Conservation (phyloP, 805 yeast species). For the Nakazawaea wyomingensis region DNA sequence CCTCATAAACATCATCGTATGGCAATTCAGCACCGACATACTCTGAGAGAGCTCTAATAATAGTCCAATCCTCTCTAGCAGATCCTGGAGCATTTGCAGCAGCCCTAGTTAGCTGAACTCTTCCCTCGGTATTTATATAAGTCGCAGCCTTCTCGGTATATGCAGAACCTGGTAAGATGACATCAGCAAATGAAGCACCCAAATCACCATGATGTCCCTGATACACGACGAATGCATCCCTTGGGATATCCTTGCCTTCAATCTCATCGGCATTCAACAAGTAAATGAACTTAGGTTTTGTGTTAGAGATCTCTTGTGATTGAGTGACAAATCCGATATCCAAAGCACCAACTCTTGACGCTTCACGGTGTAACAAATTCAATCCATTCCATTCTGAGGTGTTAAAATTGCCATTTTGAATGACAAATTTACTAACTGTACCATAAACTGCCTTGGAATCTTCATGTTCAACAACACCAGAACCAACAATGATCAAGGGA, state of each 20-base stretch:
- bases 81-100: slow-evolving; percentile 85
- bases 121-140: slow-evolving; percentile 85
- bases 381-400: slow-evolving; percentile 78
- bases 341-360: slow-evolving; percentile 82
- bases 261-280: slow-evolving; percentile 83
- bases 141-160: slow-evolving; percentile 85
- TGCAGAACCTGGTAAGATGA: slow-evolving; percentile 80
- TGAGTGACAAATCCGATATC: slow-evolving; percentile 71
- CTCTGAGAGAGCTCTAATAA: slow-evolving; percentile 77
- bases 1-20: slow-evolving; percentile 64
- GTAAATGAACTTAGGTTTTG: slow-evolving; percentile 69
- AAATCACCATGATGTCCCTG: slow-evolving; percentile 91
- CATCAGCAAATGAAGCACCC: slow-evolving; percentile 87
- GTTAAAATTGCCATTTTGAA: slow-evolving; percentile 51
- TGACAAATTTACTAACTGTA: slow-evolving; percentile 55
- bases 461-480: slow-evolving; percentile 64
- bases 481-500: slow-evolving; percentile 78
- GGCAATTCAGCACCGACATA: slow-evolving; percentile 67
- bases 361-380: slow-evolving; percentile 76
- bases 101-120: slow-evolving; percentile 80
- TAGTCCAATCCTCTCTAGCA: slow-evolving; percentile 91
- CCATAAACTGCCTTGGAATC: slow-evolving; percentile 61
- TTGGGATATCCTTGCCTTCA: slow-evolving; percentile 61
- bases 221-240: slow-evolving; percentile 82
- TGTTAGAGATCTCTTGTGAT: slow-evolving; percentile 37